Conservation (phyloP, 2,329 filamentous ascomycete genomes). For the Akanthomyces muscarius region DNA sequence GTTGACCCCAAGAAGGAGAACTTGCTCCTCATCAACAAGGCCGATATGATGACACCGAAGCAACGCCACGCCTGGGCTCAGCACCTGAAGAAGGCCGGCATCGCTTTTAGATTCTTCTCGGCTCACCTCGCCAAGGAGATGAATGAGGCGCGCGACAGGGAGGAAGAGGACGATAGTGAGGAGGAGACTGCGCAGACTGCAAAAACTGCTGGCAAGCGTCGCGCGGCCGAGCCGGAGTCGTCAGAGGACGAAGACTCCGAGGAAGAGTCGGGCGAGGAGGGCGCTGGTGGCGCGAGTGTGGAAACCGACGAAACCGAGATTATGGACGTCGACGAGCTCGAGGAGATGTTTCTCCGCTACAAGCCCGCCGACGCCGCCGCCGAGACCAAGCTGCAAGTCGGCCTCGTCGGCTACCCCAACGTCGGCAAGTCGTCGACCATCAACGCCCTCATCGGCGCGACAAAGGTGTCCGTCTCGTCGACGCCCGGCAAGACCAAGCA, state of each 20-base stretch:
- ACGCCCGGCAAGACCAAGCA: constrained; percentile 99
- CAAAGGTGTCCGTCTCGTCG: constrained; percentile 96
- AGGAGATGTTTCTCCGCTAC: constrained; percentile 79
- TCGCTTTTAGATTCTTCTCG: constrained; percentile 95
- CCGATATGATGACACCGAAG: constrained; percentile 92
- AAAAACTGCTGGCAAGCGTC: constrained; percentile 28
- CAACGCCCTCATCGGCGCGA: constrained; percentile 96
- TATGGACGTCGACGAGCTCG: constrained; percentile 86
- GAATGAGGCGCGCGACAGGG: constrained; percentile 66
- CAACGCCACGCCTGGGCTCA: constrained; percentile 83
- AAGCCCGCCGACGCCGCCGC: constrained; percentile 48
- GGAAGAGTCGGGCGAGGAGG: constrained; percentile 23
- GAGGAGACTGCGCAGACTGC: constrained; percentile 19
- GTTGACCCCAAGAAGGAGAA: constrained; percentile 87
- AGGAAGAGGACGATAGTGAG: constrained; percentile 40
- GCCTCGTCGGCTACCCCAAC: constrained; percentile 95
- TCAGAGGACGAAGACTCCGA: constrained; percentile 24
- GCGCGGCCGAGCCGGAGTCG: constrained; percentile 20
- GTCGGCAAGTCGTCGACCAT: constrained; percentile 99
- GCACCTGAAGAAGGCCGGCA: constrained; percentile 74
- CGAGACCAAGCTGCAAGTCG: constrained; percentile 74
- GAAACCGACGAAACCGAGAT: constrained; percentile 68
- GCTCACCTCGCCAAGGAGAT: constrained; percentile 85
- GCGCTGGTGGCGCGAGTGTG: constrained; percentile 22
- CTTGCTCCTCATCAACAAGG: constrained; percentile 92